Conservation (phyloP, 257 asterid species). For the Rhazya stricta region DNA sequence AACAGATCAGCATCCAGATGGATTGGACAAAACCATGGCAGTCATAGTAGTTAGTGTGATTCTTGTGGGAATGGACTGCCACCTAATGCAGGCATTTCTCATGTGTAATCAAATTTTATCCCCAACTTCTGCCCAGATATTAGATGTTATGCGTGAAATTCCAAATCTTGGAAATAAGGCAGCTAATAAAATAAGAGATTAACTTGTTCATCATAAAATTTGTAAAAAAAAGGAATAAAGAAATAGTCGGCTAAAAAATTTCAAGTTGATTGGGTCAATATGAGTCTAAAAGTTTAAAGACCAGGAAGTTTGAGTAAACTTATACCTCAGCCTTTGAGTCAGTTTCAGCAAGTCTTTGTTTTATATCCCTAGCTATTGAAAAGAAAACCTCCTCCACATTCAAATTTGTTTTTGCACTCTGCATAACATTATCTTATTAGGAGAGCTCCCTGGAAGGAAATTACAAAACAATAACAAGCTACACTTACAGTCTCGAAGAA, state of each 20-base stretch:
- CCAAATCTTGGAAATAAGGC: background rate
- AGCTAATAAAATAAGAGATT: background rate
- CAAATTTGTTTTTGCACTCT: slow-evolving; percentile 95
- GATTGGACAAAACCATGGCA: background rate
- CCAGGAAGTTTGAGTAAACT: background rate
- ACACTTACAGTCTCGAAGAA: slow-evolving; percentile 87
- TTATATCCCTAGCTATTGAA: slow-evolving; percentile 87
- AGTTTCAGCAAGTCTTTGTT: slow-evolving; percentile 81
- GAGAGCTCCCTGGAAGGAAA: slow-evolving; percentile 1
- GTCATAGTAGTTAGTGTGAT: background rate
- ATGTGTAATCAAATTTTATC: background rate
- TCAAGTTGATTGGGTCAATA: background rate
- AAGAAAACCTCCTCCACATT: slow-evolving; percentile 97
- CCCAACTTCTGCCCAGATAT: background rate
- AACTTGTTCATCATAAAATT: background rate
- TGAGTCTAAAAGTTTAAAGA: background rate
- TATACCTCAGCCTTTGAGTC: slow-evolving; percentile 76
- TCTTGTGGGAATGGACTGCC: background rate
- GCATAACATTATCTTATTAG: slow-evolving; percentile 29
- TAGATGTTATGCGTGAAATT: background rate
- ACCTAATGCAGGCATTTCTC: background rate
- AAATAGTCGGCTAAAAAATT: background rate
- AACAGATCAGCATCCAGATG: slow-evolving; percentile 13
- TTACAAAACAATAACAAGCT: slow-evolving; percentile 15
- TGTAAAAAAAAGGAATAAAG: background rate